Evolutionary conservation across 2,329 filamentous ascomycete species (phyloP).

Genomic region (Paraphoma chrysanthemicola): DNA sequence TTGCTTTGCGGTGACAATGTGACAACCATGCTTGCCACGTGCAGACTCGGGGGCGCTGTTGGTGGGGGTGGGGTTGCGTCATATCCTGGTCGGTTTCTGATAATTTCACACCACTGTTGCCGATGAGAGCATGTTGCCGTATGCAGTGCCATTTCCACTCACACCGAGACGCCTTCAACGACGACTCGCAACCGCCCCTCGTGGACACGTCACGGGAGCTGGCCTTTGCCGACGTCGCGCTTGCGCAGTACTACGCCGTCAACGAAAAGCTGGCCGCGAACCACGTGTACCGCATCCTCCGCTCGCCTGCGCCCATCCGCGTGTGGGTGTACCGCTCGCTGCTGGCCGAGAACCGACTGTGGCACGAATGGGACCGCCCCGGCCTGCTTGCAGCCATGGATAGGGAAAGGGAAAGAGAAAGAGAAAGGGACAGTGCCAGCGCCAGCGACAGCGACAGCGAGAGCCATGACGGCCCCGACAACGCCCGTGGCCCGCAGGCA

Average conservation of each 20-base stretch:
- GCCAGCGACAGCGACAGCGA: conserved; percentile 17
- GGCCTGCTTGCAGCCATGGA: conserved; percentile 1
- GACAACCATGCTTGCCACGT: too few relatives aligned
- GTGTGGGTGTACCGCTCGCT: conserved; percentile 34
- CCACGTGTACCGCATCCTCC: conserved; percentile 32
- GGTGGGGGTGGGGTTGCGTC: too few relatives aligned
- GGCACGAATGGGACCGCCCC: conserved; percentile 26
- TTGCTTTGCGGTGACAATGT: too few relatives aligned
- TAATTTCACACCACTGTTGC: too few relatives aligned
- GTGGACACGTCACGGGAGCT: conserved; percentile 13
- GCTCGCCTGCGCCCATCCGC: conserved; percentile 33
- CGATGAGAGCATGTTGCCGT: too few relatives aligned
- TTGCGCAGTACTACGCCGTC: conserved; percentile 33
- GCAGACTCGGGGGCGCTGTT: too few relatives aligned
- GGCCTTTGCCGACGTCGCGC: conserved; percentile 27
- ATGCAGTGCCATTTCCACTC: too few relatives aligned
- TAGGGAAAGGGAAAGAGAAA: background rate
- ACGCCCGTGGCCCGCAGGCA: conserved; percentile 13
- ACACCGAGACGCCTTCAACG: too few relatives aligned
- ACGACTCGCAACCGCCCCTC: too few relatives aligned
- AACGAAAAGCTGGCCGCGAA: conserved; percentile 29
- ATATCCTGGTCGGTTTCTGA: too few relatives aligned
- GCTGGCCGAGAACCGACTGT: conserved; percentile 27
- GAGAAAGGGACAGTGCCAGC: conserved; percentile 5
- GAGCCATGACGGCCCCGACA: conserved; percentile 18